Percentiles rank a stretch among this genome's conserved stretches.
These are phyloP conservation scores for Pinus albicaulis DNA, from an alignment of 75 land plant genomes.

Conservation along the genomic window DNA sequence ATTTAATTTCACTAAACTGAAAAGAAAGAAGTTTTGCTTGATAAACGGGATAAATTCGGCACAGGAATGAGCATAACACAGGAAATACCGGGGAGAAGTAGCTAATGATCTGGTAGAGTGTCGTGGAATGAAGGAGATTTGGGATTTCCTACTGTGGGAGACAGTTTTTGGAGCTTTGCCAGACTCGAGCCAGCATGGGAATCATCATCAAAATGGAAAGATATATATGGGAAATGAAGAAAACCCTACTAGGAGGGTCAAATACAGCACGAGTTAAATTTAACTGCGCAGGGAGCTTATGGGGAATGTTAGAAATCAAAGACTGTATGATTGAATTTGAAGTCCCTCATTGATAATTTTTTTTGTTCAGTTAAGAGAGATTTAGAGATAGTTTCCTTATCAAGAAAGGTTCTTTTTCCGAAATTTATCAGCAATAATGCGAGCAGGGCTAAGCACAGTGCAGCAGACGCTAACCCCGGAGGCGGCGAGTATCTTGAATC, in stretches of 20 bases:
- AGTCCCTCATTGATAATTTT: neutral
- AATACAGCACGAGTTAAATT: neutral
- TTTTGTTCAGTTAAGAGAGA: conserved; percentile 1
- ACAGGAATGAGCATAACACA: neutral
- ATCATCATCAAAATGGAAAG: neutral
- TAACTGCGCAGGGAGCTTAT: neutral
- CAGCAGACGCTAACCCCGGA: conserved; percentile 64
- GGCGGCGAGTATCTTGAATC: conserved; percentile 48
- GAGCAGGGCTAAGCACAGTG: conserved; percentile 52
- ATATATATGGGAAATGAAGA: neutral
- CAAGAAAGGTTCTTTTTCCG: neutral
- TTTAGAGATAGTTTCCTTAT: neutral
- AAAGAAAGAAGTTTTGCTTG: neutral
- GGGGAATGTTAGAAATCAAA: neutral
- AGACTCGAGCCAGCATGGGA: neutral
- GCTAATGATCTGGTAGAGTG: neutral
- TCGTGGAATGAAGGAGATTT: conserved; percentile 5
- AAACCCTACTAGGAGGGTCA: conserved; percentile 8
- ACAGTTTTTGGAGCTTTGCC: neutral
- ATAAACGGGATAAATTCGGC: neutral
- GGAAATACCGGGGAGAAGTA: too few species aligned
- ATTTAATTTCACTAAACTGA: neutral
- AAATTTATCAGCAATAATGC: conserved; percentile 22
- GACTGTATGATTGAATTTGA: neutral
- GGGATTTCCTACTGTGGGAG: too few species aligned